Conservation (phyloP, 176 grass and related monocot species). For the Rhynchospora pubera region DNA sequence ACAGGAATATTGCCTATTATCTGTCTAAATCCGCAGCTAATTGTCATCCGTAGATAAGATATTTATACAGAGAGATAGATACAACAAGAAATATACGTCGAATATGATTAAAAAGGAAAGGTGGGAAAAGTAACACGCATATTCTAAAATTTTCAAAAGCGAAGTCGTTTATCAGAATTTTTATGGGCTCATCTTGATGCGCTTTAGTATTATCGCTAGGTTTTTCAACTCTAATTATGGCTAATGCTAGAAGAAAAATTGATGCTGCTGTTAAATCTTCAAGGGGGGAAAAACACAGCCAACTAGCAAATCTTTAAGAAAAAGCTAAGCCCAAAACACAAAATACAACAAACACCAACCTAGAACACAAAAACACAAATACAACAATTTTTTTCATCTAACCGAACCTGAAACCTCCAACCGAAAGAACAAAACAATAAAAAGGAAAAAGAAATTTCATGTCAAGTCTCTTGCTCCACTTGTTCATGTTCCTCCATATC, state of each 20-base stretch:
- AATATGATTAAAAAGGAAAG: too few species aligned
- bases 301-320: neutral
- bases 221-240: neutral
- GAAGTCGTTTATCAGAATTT: too few species aligned
- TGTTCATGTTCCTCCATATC: slow-evolving; percentile 38
- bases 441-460: slow-evolving; percentile 5
- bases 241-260: neutral
- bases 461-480: slow-evolving; percentile 36
- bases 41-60: neutral
- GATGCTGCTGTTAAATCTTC: neutral
- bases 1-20: neutral
- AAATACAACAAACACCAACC: neutral
- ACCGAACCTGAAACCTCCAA: neutral
- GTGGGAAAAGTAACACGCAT: too few species aligned
- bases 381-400: neutral
- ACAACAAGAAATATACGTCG: neutral
- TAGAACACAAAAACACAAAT: neutral
- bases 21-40: neutral
- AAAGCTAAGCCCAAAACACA: neutral
- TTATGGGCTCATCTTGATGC: neutral
- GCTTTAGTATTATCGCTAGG: neutral
- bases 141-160: too few species aligned
- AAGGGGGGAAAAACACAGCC: neutral
- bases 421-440: slow-evolving; percentile 25
- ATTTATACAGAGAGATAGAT: neutral